phyloP scores from a whole-genome alignment of 257 asterid species.

The Salvia rosmarinus region DNA sequence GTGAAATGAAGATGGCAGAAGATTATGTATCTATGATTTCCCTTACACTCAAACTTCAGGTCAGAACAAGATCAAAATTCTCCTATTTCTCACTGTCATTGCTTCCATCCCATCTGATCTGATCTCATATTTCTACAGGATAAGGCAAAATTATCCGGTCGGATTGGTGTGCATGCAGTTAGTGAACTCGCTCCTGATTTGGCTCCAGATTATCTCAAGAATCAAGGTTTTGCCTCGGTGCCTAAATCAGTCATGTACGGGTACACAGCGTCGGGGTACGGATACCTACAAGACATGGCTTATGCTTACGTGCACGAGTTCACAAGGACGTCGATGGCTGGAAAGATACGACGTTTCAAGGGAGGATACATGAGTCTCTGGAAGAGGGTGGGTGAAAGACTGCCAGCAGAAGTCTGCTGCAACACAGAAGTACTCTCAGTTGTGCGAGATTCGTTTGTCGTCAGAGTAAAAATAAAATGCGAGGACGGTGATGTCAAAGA shows the following conservation, averaged over 20 bases:
- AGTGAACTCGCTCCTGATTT: slow-evolving; percentile 69
- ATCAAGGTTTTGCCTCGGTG: slow-evolving; percentile 56
- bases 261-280: slow-evolving; percentile 87
- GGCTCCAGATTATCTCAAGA: slow-evolving; percentile 64
- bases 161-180: slow-evolving; percentile 71
- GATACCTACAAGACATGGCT: slow-evolving; percentile 79
- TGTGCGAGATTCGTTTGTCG: slow-evolving; percentile 44
- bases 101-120: not conserved
- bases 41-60: slow-evolving; percentile 62
- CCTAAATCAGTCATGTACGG: slow-evolving; percentile 83
- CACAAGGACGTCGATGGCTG: slow-evolving; percentile 87
- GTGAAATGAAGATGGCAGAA: slow-evolving; percentile 52
- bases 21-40: slow-evolving; percentile 66
- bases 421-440: slow-evolving; percentile 65
- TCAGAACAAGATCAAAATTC: slow-evolving; percentile 7
- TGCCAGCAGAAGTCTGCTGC: slow-evolving; percentile 60
- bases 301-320: slow-evolving; percentile 85
- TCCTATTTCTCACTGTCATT: not conserved
- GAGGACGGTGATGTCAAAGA: slow-evolving; percentile 40
- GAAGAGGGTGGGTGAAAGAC: slow-evolving; percentile 59
- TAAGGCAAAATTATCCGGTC: slow-evolving; percentile 61
- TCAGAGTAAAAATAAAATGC: slow-evolving; percentile 41
- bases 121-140: slow-evolving; percentile 48
- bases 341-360: slow-evolving; percentile 70
- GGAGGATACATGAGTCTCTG: slow-evolving; percentile 82